Evolutionary conservation across 768 basidiomycete genomes (phyloP).

Genomic region (Auriscalpium vulgare): DNA sequence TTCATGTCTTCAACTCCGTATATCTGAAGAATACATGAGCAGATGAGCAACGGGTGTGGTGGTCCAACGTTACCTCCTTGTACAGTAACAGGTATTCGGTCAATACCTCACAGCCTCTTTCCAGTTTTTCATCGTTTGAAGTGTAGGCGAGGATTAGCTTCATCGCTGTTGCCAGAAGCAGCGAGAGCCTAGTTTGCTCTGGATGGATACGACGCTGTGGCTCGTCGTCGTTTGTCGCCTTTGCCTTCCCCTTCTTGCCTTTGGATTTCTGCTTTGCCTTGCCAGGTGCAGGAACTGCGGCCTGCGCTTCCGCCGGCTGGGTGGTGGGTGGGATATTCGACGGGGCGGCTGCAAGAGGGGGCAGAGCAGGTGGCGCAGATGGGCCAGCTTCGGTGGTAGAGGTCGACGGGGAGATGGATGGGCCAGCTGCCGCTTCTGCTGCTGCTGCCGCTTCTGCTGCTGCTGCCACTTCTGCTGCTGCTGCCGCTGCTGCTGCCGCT

Average conservation of each 20-base stretch:
- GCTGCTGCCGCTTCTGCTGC: too few relatives aligned
- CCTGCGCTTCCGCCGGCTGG: too few relatives aligned
- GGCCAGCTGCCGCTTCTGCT: too few relatives aligned
- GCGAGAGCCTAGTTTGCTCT: not conserved
- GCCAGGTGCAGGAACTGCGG: too few relatives aligned
- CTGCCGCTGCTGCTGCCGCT: not conserved
- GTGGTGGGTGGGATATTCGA: too few relatives aligned
- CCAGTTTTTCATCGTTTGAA: not conserved
- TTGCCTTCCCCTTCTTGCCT: not conserved
- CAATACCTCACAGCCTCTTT: not conserved
- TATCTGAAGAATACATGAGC: constrained; percentile 17
- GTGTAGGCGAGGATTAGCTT: not conserved
- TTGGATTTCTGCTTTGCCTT: too few relatives aligned
- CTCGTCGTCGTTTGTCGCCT: not conserved
- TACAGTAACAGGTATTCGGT: constrained; percentile 1
- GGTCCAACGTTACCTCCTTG: not conserved
- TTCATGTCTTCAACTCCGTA: constrained; percentile 24
- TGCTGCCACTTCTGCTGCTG: too few relatives aligned
- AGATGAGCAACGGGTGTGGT: not conserved
- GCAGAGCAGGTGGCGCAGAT: too few relatives aligned
- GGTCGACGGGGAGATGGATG: too few relatives aligned
- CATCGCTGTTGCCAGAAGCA: not conserved
- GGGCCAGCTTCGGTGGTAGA: too few relatives aligned
- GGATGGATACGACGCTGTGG: not conserved
- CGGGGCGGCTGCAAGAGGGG: too few relatives aligned